Evolutionary conservation across 2,329 filamentous ascomycete species (phyloP).

Genomic region (Pseudogymnoascus sp.): DNA sequence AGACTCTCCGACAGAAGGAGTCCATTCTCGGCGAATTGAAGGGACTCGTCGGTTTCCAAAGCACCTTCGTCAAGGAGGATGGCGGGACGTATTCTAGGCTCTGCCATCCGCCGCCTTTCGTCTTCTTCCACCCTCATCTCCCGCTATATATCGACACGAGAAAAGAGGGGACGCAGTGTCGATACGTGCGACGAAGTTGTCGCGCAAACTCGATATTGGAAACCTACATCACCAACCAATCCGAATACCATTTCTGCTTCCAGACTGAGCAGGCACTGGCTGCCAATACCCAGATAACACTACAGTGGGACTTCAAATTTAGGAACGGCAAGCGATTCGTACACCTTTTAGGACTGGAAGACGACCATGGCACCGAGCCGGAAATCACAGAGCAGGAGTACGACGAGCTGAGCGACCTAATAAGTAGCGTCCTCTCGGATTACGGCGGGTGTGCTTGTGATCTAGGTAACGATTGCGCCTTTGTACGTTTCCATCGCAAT

Average conservation of each 20-base stretch:
- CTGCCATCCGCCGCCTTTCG: conserved; percentile 60
- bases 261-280: conserved; percentile 72
- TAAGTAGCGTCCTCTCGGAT: conserved; percentile 64
- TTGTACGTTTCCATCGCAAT: conserved; percentile 54
- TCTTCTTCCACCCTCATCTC: conserved; percentile 80
- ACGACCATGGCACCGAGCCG: conserved; percentile 46
- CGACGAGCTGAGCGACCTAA: conserved; percentile 54
- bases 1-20: conserved; percentile 44
- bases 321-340: conserved; percentile 50
- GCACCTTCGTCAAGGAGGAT: conserved; percentile 60
- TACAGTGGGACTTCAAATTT: conserved; percentile 61
- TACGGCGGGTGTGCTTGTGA: conserved; percentile 75
- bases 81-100: conserved; percentile 63
- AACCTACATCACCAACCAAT: conserved; percentile 69
- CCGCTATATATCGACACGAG: conserved; percentile 91
- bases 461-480: conserved; percentile 54
- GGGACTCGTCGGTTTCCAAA: conserved; percentile 66
- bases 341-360: conserved; percentile 56
- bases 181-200: conserved; percentile 89
- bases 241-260: conserved; percentile 88
- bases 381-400: conserved; percentile 56
- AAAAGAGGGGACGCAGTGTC: conserved; percentile 74
- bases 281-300: conserved; percentile 55
- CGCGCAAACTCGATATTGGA: conserved; percentile 82
- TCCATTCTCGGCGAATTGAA: conserved; percentile 65